These are phyloP conservation scores for Alternaria brassicae DNA, from an alignment of 2,329 filamentous ascomycete genomes.

Conservation along the genomic window DNA sequence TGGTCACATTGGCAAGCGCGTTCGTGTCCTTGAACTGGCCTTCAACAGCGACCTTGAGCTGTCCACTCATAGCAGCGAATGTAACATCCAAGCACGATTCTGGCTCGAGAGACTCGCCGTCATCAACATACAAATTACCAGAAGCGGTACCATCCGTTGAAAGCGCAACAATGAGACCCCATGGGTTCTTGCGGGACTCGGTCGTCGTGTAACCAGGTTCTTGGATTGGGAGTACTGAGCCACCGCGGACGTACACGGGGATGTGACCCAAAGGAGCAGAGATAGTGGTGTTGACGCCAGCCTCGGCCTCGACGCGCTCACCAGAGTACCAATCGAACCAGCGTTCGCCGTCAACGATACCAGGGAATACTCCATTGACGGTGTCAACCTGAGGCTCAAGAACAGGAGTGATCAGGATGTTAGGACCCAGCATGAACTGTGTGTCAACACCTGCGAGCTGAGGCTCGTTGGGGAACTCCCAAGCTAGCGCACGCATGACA, in stretches of 20 bases:
- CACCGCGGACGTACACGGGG: slow-evolving; percentile 74
- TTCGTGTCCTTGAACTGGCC: slow-evolving; percentile 66
- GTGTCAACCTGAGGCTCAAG: slow-evolving; percentile 67
- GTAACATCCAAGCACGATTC: slow-evolving; percentile 63
- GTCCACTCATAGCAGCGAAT: slow-evolving; percentile 55
- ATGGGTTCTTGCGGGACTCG: slow-evolving; percentile 68
- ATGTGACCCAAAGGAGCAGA: slow-evolving; percentile 71
- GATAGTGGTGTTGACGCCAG: slow-evolving; percentile 67
- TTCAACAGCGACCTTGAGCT: slow-evolving; percentile 57
- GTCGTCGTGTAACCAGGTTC: slow-evolving; percentile 72
- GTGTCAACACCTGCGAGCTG: slow-evolving; percentile 69
- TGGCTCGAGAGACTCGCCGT: slow-evolving; percentile 71
- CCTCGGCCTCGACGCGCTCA: slow-evolving; percentile 58
- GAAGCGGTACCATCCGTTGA: slow-evolving; percentile 61
- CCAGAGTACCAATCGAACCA: slow-evolving; percentile 87
- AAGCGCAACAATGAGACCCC: slow-evolving; percentile 71
- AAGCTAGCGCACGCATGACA: slow-evolving; percentile 74
- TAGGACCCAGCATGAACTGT: slow-evolving; percentile 74
- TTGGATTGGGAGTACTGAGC: slow-evolving; percentile 71
- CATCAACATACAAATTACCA: slow-evolving; percentile 74
- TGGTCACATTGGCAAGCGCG: slow-evolving; percentile 66
- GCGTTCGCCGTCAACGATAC: slow-evolving; percentile 63
- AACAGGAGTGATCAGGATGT: slow-evolving; percentile 71
- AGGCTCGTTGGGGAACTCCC: slow-evolving; percentile 77
- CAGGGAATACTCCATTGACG: slow-evolving; percentile 74